Base-by-base conservation (phyloP, 176 grass and related monocot genomes). In the Zizania latifolia region DNA sequence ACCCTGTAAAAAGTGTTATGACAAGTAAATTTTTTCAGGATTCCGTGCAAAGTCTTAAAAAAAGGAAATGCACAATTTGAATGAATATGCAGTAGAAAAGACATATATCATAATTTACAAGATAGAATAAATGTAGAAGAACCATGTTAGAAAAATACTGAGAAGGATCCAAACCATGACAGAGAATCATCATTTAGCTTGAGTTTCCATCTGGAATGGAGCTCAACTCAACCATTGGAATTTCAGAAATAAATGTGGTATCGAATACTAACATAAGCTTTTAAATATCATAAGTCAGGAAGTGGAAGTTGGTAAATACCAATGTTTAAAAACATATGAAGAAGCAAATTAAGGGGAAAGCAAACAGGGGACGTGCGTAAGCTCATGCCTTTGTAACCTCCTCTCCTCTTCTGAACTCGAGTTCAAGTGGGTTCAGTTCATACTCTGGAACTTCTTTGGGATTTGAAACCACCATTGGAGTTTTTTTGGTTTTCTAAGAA, bases 391-490 rank as follows among this genome's bases (percentile, higher is more conserved):
- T 92, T 50, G 72, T 81, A 54, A 88, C 50, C 37, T 99, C 91
- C 69, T 82, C 84, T 28, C 87, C 78, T 89, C 84, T 89, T 70
- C 75, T 80, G 56, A 99, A 92, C 53, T 99, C 84, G 40, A 99
- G 84, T 64, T 99, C 89, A 39, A 89, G 71, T 14, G 91, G 95
- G 58, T 94, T 99, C 72, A 99, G 72, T 82, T 99, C 95, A 65
- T 99, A 99, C 71, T 99, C 95, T 38, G 95, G 95, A 76, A 94
- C 75, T 69, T 99, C 82, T 78, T 80, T 81, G 21, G 95, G 95
- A 86, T 99, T 88, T 59, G 89, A 90, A 46, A 99, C 95, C 16
- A 29, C 68, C 95, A 99, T 99, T 8, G 95, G 95, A 81, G 95
- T 92, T 45, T 86, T 99, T 29, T 41, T 85, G 13, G 75, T 79